phyloP scores from a whole-genome alignment of 1,284 basidiomycete genomes.

The Pseudozyma tsukubaensis region DNA sequence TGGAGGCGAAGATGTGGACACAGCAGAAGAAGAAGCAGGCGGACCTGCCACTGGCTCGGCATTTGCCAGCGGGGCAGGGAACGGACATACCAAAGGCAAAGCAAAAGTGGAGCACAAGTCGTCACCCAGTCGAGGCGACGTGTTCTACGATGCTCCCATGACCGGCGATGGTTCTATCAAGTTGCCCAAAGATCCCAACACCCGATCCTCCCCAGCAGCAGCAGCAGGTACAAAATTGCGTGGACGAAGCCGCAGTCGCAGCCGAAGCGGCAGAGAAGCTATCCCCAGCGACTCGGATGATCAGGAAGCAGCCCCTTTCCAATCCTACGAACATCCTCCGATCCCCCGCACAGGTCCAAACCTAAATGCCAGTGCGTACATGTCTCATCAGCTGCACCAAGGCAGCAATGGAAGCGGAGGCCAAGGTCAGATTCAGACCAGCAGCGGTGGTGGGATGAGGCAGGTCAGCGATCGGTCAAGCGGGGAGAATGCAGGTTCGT shows the following conservation, averaged over 20 bases:
- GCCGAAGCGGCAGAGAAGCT: constrained; percentile 24
- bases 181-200: constrained; percentile 2
- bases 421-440: not conserved
- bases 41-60: constrained; percentile 1
- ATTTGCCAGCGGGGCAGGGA: not conserved
- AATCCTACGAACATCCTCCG: constrained; percentile 25
- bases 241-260: constrained; percentile 28
- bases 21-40: constrained; percentile 36
- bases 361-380: constrained; percentile 44
- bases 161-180: constrained; percentile 18
- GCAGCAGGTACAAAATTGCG: constrained; percentile 5
- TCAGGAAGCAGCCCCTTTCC: constrained; percentile 30
- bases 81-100: constrained; percentile 26
- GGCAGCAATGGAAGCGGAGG: constrained; percentile 3
- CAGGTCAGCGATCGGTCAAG: constrained; percentile 1
- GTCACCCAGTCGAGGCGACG: constrained; percentile 12
- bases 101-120: constrained; percentile 17
- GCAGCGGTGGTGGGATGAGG: constrained; percentile 8
- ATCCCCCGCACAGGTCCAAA: constrained; percentile 40
- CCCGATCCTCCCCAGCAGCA: constrained; percentile 5
- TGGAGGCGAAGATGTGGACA: constrained; percentile 43
- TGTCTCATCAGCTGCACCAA: constrained; percentile 30
- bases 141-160: not conserved
- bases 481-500: not conserved
- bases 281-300: constrained; percentile 26